These are phyloP conservation scores for Tetrapyrgos nigripes DNA, from an alignment of 1,284 basidiomycete genomes.

Conservation along the genomic window DNA sequence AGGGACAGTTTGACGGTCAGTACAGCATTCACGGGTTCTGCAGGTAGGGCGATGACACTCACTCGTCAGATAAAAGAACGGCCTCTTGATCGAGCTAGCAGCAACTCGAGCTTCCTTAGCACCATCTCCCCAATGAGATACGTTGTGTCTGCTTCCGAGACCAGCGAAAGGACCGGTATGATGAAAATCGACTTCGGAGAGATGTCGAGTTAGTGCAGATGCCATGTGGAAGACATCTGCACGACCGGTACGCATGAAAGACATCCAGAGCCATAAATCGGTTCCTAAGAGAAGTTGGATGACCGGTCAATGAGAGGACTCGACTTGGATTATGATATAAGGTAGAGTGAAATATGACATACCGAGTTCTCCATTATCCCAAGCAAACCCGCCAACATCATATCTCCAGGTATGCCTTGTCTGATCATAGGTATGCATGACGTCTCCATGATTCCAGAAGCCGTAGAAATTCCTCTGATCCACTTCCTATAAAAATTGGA, in stretches of 20 bases:
- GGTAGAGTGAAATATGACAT: constrained; percentile 11
- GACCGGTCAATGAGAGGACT: background rate
- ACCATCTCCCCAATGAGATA: constrained; percentile 52
- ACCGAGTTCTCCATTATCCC: constrained; percentile 47
- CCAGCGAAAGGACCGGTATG: constrained; percentile 48
- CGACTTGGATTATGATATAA: background rate
- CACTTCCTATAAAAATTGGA: constrained; percentile 36
- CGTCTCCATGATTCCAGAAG: constrained; percentile 51
- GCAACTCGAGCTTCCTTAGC: constrained; percentile 50
- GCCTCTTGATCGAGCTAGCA: constrained; percentile 42
- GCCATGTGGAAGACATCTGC: constrained; percentile 48
- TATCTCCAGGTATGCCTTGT: constrained; percentile 52
- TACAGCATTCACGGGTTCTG: background rate
- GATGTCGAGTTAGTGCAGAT: constrained; percentile 46
- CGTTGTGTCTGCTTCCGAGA: constrained; percentile 47
- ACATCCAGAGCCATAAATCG: constrained; percentile 52
- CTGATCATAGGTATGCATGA: constrained; percentile 50
- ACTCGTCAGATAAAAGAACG: constrained; percentile 48
- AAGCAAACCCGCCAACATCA: constrained; percentile 49
- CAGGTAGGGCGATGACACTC: constrained; percentile 9
- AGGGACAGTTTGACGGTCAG: background rate
- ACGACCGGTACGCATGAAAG: constrained; percentile 48
- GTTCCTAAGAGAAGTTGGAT: constrained; percentile 32
- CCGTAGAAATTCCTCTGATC: constrained; percentile 47
- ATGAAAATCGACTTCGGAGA: constrained; percentile 49